Conservation (phyloP, 1,284 basidiomycete genomes). For the Pisolithus thermaeus region DNA sequence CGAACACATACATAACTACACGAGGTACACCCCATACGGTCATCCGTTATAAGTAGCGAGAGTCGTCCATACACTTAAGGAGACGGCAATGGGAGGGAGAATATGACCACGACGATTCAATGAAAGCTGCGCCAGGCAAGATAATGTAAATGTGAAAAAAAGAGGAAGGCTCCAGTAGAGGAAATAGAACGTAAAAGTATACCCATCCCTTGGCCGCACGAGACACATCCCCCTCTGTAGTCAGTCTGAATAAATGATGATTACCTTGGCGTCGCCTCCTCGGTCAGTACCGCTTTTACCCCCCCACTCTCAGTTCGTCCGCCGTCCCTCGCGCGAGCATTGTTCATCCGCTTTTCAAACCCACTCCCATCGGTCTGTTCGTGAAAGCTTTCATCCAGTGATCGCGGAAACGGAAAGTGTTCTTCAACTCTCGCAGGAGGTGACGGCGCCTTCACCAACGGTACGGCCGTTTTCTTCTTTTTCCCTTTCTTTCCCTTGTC, state of each 20-base stretch:
- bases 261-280: constrained; percentile 20
- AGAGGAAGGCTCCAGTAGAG: constrained; percentile 6
- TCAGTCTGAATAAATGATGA: background rate
- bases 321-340: constrained; percentile 64
- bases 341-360: constrained; percentile 51
- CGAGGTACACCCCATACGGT: constrained; percentile 12
- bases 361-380: constrained; percentile 24
- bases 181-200: constrained; percentile 1
- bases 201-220: constrained; percentile 10
- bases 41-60: background rate
- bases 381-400: constrained; percentile 34
- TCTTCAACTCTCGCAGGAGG: constrained; percentile 30
- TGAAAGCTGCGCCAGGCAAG: constrained; percentile 2
- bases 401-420: constrained; percentile 58
- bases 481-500: constrained; percentile 23
- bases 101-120: constrained; percentile 7
- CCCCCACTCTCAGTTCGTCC: constrained; percentile 78
- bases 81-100: constrained; percentile 5
- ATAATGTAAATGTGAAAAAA: constrained; percentile 10
- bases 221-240: constrained; percentile 8
- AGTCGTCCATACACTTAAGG: constrained; percentile 14
- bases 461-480: constrained; percentile 32
- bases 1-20: constrained; percentile 21
- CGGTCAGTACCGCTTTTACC: constrained; percentile 60
- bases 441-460: constrained; percentile 32